These are phyloP conservation scores for Raphidocelis subcapitata DNA, from an alignment of 139 green algal genomes.

Conservation along the genomic window DNA sequence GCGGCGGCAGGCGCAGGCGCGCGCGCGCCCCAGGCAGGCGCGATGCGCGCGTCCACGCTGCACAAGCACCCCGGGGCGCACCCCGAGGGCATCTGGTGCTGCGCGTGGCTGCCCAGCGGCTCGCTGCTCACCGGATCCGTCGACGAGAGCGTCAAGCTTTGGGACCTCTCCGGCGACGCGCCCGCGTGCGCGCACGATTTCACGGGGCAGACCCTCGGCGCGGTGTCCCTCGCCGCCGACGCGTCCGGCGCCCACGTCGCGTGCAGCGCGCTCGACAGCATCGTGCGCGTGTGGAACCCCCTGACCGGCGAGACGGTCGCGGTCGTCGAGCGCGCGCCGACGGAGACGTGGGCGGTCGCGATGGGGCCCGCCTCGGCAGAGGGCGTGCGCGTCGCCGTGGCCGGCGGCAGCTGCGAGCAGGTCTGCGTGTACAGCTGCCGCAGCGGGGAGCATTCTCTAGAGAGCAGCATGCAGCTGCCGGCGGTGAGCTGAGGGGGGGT, in stretches of 20 bases:
- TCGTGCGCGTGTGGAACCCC: slow-evolving; percentile 77
- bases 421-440: slow-evolving; percentile 37
- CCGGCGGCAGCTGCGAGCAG: slow-evolving; percentile 64
- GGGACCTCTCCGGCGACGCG: slow-evolving; percentile 36
- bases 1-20: too few relatives aligned
- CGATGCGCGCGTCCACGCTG: slow-evolving; percentile 39
- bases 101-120: slow-evolving; percentile 57
- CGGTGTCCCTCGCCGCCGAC: slow-evolving; percentile 74
- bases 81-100: slow-evolving; percentile 80
- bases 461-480: slow-evolving; percentile 12
- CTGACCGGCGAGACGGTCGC: slow-evolving; percentile 46
- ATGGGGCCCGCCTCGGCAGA: slow-evolving; percentile 55
- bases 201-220: slow-evolving; percentile 79
- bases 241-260: slow-evolving; percentile 65
- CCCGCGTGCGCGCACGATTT: slow-evolving; percentile 48
- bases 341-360: slow-evolving; percentile 81
- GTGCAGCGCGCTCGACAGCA: slow-evolving; percentile 77
- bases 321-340: slow-evolving; percentile 74
- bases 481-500: slow-evolving; percentile 13
- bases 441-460: slow-evolving; percentile 1
- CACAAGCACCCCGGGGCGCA: slow-evolving; percentile 65
- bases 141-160: slow-evolving; percentile 83
- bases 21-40: too few relatives aligned
- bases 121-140: slow-evolving; percentile 79
- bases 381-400: slow-evolving; percentile 54